Base-by-base conservation (phyloP, 495 filamentous ascomycete species). In the Achaetomiella virescens region DNA sequence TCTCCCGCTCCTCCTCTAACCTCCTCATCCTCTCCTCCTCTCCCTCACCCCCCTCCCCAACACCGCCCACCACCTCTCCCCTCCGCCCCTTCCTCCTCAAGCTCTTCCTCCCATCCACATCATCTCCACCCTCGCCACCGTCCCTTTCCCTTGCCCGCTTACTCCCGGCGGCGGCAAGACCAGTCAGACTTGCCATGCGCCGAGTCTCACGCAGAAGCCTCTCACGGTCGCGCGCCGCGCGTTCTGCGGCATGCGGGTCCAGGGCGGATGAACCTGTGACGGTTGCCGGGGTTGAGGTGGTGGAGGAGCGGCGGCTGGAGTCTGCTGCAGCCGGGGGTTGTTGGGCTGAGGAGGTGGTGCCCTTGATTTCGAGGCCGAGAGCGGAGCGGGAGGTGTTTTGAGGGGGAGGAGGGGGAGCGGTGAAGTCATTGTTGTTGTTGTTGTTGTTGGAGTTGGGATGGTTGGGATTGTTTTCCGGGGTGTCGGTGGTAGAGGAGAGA, bases 171-270 rank as follows among this genome's bases (percentile, higher is more conserved):
- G 40, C 38, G 31, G 66, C 72, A 69, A 62, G 66, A 72, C 72
- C 76, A 59, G 58, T 70, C 61, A 77, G 62, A n/a, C 69, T 75
- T 2, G 82, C 83, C 44, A 89, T 84, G 17, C 86, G 82, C 67
- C 91, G 83, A 46, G 89, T 79, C 67, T 95, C 90, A 58, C 88
- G 88, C 6, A 87, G 75, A 42, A 91, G 67, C 11, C 90, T 78
- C 66, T 92, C 90, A 11, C 86, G 77, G 55, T 90, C 84, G 14
- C 87, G 78, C 12, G 83, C 83, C 66, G 90, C 87, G 15, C 90
- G 84, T 64, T 92, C 90, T 1, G 85, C 72, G 0, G 86, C 85
- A 61, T 91, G 84, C 0, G 85, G 83, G 64, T 96, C 86, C 59
- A 69, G 66, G 15, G 61, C 18, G 17, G 64, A 35, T 11, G 60